These are phyloP conservation scores for Vanrija pseudolonga DNA, from an alignment of 1,284 basidiomycete species.

Conservation along the genomic window DNA sequence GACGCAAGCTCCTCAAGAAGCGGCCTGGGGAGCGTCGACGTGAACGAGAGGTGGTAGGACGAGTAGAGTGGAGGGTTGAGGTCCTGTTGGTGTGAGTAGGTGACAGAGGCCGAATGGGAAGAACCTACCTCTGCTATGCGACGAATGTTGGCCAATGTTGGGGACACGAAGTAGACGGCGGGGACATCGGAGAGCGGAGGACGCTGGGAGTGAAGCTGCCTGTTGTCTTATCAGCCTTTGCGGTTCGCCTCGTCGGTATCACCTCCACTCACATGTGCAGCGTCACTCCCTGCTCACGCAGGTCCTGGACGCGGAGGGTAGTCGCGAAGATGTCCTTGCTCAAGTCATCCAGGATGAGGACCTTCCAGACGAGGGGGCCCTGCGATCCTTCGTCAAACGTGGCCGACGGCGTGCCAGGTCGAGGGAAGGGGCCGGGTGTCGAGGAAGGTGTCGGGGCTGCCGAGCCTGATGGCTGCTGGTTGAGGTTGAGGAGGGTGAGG, in stretches of 20 bases:
- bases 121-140: slow-evolving; percentile 74
- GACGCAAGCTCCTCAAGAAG: slow-evolving; percentile 92
- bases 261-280: slow-evolving; percentile 75
- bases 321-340: slow-evolving; percentile 97
- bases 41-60: slow-evolving; percentile 91
- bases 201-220: slow-evolving; percentile 84
- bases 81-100: slow-evolving; percentile 41
- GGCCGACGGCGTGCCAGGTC: slow-evolving; percentile 34
- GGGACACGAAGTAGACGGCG: slow-evolving; percentile 93
- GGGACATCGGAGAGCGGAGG: slow-evolving; percentile 93
- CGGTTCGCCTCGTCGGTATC: not conserved
- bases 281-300: slow-evolving; percentile 93
- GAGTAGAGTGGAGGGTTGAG: slow-evolving; percentile 86
- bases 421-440: slow-evolving; percentile 29
- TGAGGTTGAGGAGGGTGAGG: slow-evolving; percentile 54
- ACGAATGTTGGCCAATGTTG: slow-evolving; percentile 78
- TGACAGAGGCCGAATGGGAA: not conserved
- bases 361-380: slow-evolving; percentile 92
- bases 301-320: slow-evolving; percentile 88
- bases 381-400: slow-evolving; percentile 43
- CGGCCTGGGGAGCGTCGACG: slow-evolving; percentile 79
- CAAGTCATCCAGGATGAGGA: slow-evolving; percentile 88
- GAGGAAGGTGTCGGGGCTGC: slow-evolving; percentile 22
- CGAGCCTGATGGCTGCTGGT: slow-evolving; percentile 35
- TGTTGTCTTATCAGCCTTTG: slow-evolving; percentile 41